Conservation (phyloP, 2,329 filamentous ascomycete species). For the Colletotrichum filicis region DNA sequence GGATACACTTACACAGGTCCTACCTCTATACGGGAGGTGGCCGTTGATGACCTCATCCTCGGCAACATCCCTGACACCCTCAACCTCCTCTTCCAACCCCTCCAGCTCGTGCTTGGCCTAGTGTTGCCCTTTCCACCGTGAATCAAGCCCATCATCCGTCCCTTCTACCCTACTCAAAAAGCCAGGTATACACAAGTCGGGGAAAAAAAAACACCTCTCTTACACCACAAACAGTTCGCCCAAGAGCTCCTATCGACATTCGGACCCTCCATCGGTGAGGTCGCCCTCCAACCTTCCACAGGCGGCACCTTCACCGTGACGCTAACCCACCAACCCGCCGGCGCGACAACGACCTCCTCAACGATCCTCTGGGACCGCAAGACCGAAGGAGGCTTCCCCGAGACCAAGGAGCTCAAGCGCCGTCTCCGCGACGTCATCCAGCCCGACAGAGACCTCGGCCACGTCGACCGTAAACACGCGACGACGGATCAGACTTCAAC, state of each 20-base stretch:
- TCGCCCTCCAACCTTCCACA: constrained; percentile 85
- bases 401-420: constrained; percentile 91
- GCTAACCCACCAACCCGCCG: constrained; percentile 54
- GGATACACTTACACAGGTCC: not conserved
- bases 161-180: not conserved
- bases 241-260: constrained; percentile 98
- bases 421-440: constrained; percentile 85
- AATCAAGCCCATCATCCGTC: not conserved
- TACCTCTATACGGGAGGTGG: not conserved
- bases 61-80: not conserved
- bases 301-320: constrained; percentile 86
- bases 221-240: constrained; percentile 78
- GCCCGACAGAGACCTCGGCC: constrained; percentile 81
- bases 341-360: constrained; percentile 49
- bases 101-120: not conserved
- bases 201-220: constrained; percentile 9
- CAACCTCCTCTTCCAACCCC: not conserved
- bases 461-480: constrained; percentile 72
- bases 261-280: constrained; percentile 82
- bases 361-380: constrained; percentile 89
- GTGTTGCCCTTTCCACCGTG: not conserved
- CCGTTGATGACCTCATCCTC: constrained; percentile 19
- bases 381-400: constrained; percentile 87
- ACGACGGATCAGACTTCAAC: not conserved
- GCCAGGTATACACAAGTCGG: not conserved